Conservation (phyloP, 176 grass and related monocot genomes). For the Alloteropsis semialata region DNA sequence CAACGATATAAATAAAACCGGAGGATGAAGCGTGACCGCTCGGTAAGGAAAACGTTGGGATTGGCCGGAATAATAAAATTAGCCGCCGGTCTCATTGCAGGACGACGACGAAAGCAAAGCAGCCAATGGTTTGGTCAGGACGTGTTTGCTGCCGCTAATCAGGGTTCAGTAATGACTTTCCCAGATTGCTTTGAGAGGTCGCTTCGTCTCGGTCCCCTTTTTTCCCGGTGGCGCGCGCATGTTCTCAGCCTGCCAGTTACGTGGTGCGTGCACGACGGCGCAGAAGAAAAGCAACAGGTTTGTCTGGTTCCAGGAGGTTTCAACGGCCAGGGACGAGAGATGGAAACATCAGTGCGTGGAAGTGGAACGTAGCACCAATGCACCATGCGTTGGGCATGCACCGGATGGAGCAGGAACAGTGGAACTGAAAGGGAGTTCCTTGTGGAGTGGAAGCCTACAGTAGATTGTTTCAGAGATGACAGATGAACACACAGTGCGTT, state of each 20-base stretch:
- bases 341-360: not conserved
- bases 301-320: not conserved
- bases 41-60: constrained; percentile 1
- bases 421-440: not conserved
- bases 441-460: not conserved
- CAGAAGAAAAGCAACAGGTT: not conserved
- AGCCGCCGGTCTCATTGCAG: not conserved
- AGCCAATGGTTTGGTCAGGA: constrained; percentile 2
- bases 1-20: not conserved
- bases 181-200: not conserved
- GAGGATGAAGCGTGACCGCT: not conserved
- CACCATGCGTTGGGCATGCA: not conserved
- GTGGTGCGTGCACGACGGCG: not conserved
- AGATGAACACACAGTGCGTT: too few relatives aligned
- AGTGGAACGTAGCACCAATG: not conserved
- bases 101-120: not conserved
- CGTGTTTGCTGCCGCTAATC: constrained; percentile 27
- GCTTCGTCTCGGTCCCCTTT: not conserved
- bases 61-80: constrained; percentile 17
- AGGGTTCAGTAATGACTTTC: not conserved
- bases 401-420: not conserved
- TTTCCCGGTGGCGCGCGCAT: not conserved
- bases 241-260: not conserved
- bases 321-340: not conserved
- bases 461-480: not conserved